A percentile compares a stretch with the other conserved stretches of the same genome.
Evolutionary conservation across 306 rosid genomes (phyloP).

Genomic region (Parietaria judaica): DNA sequence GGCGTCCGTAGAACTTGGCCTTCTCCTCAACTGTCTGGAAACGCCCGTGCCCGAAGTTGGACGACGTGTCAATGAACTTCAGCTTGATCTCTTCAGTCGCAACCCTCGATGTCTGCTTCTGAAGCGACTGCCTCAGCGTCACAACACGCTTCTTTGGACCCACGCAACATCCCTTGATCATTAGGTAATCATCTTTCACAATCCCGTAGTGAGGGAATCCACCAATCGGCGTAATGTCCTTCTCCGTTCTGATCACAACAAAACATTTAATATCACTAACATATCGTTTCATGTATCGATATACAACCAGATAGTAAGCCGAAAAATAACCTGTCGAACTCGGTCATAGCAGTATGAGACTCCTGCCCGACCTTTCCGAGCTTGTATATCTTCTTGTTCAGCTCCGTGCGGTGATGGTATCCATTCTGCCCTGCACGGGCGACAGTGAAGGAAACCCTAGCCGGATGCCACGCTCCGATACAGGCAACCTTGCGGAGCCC

Average conservation of each 20-base stretch:
- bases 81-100: constrained; percentile 13
- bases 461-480: constrained; percentile 18
- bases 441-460: constrained; percentile 15
- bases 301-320: no score
- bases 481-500: constrained; percentile 14
- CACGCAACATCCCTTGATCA: constrained; percentile 13
- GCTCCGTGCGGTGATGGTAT: constrained; percentile 13
- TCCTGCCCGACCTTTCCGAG: constrained; percentile 20
- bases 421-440: constrained; percentile 13
- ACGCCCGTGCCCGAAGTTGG: constrained; percentile 10
- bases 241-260: constrained; percentile 9
- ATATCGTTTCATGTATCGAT: no score
- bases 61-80: constrained; percentile 12
- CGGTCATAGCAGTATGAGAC: constrained; percentile 14
- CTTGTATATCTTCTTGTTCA: constrained; percentile 14
- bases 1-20: neutral
- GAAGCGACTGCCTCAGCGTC: constrained; percentile 11
- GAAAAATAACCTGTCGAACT: constrained; percentile 9
- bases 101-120: constrained; percentile 15
- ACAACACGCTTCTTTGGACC: constrained; percentile 14
- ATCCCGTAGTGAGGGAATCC: constrained; percentile 14
- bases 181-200: constrained; percentile 10
- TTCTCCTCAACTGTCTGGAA: constrained; percentile 13
- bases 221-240: constrained; percentile 11
- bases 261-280: no score